phyloP scores from a whole-genome alignment of 805 yeast species.

The Lipomyces sp. region DNA sequence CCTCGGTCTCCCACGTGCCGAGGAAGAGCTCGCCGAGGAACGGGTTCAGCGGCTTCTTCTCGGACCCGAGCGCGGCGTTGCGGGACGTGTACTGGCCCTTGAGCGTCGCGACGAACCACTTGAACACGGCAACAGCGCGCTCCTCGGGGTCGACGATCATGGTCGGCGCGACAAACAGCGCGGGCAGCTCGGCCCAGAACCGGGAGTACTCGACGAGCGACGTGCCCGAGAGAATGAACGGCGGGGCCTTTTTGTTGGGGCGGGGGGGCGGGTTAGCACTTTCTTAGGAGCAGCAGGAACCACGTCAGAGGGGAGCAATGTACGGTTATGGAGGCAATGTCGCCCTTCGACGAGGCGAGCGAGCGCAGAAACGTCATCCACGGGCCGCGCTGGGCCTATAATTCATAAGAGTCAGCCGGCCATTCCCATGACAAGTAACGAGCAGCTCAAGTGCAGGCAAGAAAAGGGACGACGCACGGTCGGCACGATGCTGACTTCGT shows the following conservation, averaged over 20 bases:
- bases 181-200: constrained; percentile 87
- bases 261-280: background rate
- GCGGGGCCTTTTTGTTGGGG: constrained; percentile 61
- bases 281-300: background rate
- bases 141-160: constrained; percentile 47
- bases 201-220: constrained; percentile 89
- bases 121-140: constrained; percentile 76
- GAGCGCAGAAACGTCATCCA: constrained; percentile 93
- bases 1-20: constrained; percentile 69
- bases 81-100: constrained; percentile 93
- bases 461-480: too few relatives aligned
- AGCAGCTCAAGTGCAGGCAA: too few relatives aligned
- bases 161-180: constrained; percentile 69
- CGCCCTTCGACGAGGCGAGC: constrained; percentile 89
- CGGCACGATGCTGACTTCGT: too few relatives aligned
- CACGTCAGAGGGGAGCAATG: background rate
- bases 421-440: too few relatives aligned
- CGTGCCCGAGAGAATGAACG: constrained; percentile 87
- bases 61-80: constrained; percentile 87
- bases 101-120: constrained; percentile 88
- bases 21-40: constrained; percentile 91
- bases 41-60: constrained; percentile 96
- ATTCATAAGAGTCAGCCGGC: background rate
- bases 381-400: constrained; percentile 41
- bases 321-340: constrained; percentile 76